Evolutionary conservation across 352 stramenopile genomes (phyloP), one percentile per base, ranked within the genome.

Genomic region (Phytopythium delawarense): DNA sequence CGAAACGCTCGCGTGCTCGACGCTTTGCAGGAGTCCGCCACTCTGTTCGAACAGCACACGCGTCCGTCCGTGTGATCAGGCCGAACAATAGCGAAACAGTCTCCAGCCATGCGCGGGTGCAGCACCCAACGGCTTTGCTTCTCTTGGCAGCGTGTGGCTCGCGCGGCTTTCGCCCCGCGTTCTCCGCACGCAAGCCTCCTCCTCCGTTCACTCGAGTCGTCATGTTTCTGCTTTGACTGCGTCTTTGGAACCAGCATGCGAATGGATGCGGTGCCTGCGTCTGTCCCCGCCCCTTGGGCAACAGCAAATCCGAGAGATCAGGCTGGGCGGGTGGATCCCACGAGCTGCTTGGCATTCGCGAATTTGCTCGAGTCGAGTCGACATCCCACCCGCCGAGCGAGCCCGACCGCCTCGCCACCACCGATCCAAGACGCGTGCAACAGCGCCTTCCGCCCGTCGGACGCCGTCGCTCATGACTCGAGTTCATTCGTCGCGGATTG

Each of bases 401-500:
- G 11, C 37, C 11, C 1, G 4, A 5, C 12, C 9, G 18, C 1
- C 37, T 44, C 37, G 37, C 37, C 18, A 5, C 37, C 7, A 44
- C 5, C 37, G 2, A 20, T 16, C 9, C 8, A 15, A 40, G 35
- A 40, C 28, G 37, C 15, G 37, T 42, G 37, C 37, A 42, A 18
- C 37, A 2, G 1, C 16, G 40, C 21, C 0, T 0, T 12, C 64
- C 66, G 61, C 40, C 46, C 64, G 28, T 64, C 49, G 51, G 60
- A 51, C 32, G 28, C 71, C 34, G 21, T 49, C 30, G 64, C 67
- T 32, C 32, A 67, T 57, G 59, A 75, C n/a, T 52, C 59, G 18
- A 54, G 61, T 30, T 57, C 64, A 20, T 69, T 78, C 59, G 61
- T 61, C 52, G 72, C 71, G 46, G 64, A 71, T 45, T 8, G 40